Base-by-base conservation (phyloP, 495 filamentous ascomycete genomes). In the Hyaloscypha variabilis region DNA sequence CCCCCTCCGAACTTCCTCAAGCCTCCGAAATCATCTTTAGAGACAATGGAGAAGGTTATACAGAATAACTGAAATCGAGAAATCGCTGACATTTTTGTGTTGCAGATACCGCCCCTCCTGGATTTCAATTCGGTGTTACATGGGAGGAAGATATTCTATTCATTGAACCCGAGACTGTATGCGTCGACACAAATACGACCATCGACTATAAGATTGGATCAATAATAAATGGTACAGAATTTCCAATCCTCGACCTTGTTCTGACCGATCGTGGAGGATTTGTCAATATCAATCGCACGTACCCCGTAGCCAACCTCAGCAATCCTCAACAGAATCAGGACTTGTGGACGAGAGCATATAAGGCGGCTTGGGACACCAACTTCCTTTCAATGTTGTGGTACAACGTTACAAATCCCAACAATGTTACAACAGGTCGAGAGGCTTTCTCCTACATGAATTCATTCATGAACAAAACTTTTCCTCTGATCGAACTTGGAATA, bases 131-230 rank as follows among this genome's bases (percentile, higher is more conserved):
- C 51, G 78, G 76, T 0, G 74, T 60, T 19, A 58, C 62, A 4
- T 82, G 81, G 80, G 51, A 65, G 3, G 80, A 84, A 65, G 77
- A 81, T 54, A 19, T 82, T 5, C 73, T 82, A 1, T 82, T 82
- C 66, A 67, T 82, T 53, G 77, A 81, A 70, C 80, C 79, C 2
- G 69, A 76, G 25, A 77, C 78, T 0, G 60, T 64, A 8, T 84
- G 81, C 63, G 79, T 83, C 8, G 62, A 79, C 50, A 75, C 73
- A 6, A 83, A 84, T 63, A 26, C 81, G 30, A 81, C 77, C 8
- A 28, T 82, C 14, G 74, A 81, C 39, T 81, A 73, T 57, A 73
- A 61, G 8, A 65, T 72, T 2, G 29, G 24, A 23, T 5, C 1
- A 56, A 8, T 5, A 23, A 25, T 39, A 17, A 65, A 58, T 30